These are phyloP conservation scores for Amyloporia xantha DNA, from an alignment of 768 basidiomycete genomes.

Conservation along the genomic window DNA sequence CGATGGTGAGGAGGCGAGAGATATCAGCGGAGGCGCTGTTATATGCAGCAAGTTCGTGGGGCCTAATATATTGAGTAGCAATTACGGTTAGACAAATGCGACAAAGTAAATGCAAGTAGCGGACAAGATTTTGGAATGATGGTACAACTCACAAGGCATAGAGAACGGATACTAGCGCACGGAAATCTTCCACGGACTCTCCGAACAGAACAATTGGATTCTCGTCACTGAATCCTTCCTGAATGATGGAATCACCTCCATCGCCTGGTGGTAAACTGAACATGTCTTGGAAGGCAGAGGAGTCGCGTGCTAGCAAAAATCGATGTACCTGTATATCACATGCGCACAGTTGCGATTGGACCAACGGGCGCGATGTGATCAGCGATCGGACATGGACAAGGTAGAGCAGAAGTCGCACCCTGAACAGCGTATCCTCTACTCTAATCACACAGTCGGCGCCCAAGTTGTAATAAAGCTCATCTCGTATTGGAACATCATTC, in stretches of 20 bases:
- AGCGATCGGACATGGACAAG: not conserved
- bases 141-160: constrained; percentile 31
- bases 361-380: not conserved
- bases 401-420: constrained; percentile 36
- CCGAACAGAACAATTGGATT: constrained; percentile 34
- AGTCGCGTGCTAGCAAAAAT: constrained; percentile 24
- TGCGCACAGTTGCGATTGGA: too few relatives aligned
- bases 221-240: constrained; percentile 24
- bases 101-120: not conserved
- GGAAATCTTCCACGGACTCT: constrained; percentile 33
- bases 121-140: not conserved
- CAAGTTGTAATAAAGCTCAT: constrained; percentile 54
- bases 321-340: constrained; percentile 21
- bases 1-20: constrained; percentile 31
- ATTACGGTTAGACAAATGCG: too few relatives aligned
- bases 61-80: too few relatives aligned
- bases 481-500: constrained; percentile 23
- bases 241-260: constrained; percentile 6
- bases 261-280: constrained; percentile 19
- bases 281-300: constrained; percentile 27
- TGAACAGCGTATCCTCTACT: constrained; percentile 61
- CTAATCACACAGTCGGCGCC: constrained; percentile 65
- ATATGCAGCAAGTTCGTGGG: constrained; percentile 21
- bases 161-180: constrained; percentile 32
- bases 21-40: constrained; percentile 26